phyloP scores from a whole-genome alignment of 352 stramenopile species.

The Aphanomyces invadans region DNA sequence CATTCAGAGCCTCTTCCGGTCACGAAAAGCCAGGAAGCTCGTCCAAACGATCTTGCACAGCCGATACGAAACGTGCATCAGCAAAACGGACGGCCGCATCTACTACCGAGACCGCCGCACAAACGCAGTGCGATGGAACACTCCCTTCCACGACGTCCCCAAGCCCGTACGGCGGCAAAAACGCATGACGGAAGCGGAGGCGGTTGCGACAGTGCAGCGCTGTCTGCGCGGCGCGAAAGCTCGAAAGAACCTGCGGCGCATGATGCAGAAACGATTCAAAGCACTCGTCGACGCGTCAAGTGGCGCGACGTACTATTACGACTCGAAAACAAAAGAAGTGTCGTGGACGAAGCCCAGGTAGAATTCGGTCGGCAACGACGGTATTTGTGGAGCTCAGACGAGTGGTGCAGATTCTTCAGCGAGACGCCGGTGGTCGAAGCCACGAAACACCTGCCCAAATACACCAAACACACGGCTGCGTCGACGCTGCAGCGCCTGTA shows the following conservation, averaged over 20 bases:
- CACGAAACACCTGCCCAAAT: constrained; percentile 48
- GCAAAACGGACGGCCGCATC: constrained; percentile 43
- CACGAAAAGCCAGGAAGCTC: constrained; percentile 29
- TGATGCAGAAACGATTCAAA: constrained; percentile 53
- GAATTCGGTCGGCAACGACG: constrained; percentile 29
- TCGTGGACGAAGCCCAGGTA: constrained; percentile 58
- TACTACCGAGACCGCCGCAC: constrained; percentile 40
- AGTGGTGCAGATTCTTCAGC: constrained; percentile 43
- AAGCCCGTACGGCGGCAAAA: background rate
- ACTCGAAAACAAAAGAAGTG: constrained; percentile 60
- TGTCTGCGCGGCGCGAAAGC: constrained; percentile 40
- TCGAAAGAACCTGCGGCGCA: constrained; percentile 37
- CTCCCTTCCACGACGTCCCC: constrained; percentile 20
- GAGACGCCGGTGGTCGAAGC: constrained; percentile 44
- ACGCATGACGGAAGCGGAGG: constrained; percentile 36
- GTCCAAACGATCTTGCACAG: constrained; percentile 29
- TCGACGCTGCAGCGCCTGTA: constrained; percentile 47
- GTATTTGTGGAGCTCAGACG: too few species aligned
- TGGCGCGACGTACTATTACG: constrained; percentile 64
- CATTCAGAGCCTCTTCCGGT: constrained; percentile 40
- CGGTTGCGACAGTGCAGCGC: constrained; percentile 47
- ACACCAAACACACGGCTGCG: constrained; percentile 47
- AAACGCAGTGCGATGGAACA: constrained; percentile 9
- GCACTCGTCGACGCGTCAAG: constrained; percentile 50
- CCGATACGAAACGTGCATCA: constrained; percentile 64